phyloP scores from a whole-genome alignment of 2,329 filamentous ascomycete genomes.

The Diaporthe eres region DNA sequence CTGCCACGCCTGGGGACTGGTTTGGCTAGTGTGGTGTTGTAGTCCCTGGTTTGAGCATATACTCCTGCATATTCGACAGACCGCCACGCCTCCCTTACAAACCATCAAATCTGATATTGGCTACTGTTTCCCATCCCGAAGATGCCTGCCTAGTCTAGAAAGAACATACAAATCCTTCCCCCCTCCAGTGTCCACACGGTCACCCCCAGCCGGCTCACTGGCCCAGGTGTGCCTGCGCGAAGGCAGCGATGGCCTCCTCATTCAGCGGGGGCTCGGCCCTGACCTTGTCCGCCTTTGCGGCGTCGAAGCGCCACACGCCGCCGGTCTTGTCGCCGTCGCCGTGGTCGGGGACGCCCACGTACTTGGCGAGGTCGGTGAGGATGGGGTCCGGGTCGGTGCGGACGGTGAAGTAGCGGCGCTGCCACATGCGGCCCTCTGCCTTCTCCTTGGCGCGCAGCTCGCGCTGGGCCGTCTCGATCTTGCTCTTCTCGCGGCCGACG shows the following conservation, averaged over 20 bases:
- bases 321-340: slow-evolving; percentile 74
- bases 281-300: slow-evolving; percentile 59
- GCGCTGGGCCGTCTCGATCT: slow-evolving; percentile 81
- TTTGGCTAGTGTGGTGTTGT: background rate
- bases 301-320: slow-evolving; percentile 71
- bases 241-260: slow-evolving; percentile 52
- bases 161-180: background rate
- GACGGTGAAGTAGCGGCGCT: slow-evolving; percentile 83
- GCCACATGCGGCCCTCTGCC: slow-evolving; percentile 82
- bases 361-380: slow-evolving; percentile 60
- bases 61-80: background rate
- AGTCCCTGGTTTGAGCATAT: background rate
- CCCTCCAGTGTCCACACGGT: background rate
- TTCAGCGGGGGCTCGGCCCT: slow-evolving; percentile 48
- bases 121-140: background rate
- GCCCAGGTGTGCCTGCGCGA: slow-evolving; percentile 53
- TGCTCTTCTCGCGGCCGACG: slow-evolving; percentile 83
- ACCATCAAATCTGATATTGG: slow-evolving; percentile 2
- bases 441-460: slow-evolving; percentile 79
- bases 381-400: slow-evolving; percentile 61
- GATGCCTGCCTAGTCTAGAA: slow-evolving; percentile 7
- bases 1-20: background rate
- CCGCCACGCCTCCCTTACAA: background rate
- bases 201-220: slow-evolving; percentile 44
- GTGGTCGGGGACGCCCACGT: slow-evolving; percentile 62